These are phyloP conservation scores for Globisporangium paroecandrum DNA, from an alignment of 352 stramenopile genomes.

Conservation along the genomic window DNA sequence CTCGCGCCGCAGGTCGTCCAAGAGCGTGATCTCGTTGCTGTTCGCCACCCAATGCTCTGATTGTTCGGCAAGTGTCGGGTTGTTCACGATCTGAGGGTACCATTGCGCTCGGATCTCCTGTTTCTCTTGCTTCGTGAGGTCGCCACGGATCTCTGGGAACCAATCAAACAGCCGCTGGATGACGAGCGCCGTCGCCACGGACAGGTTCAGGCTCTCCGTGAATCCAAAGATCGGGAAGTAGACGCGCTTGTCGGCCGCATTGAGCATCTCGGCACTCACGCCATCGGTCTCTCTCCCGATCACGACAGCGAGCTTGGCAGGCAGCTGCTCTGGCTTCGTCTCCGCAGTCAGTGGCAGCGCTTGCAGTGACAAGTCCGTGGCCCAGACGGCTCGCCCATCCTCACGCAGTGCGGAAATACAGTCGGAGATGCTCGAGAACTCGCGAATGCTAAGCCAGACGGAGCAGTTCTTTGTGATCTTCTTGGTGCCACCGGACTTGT, in stretches of 20 bases:
- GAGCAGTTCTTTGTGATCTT: slow-evolving; percentile 80
- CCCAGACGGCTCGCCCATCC: slow-evolving; percentile 83
- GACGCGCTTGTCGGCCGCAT: slow-evolving; percentile 81
- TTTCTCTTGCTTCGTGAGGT: slow-evolving; percentile 45
- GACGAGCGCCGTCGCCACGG: slow-evolving; percentile 90
- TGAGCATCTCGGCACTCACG: slow-evolving; percentile 87
- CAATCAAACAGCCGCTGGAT: slow-evolving; percentile 84
- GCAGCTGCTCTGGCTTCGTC: slow-evolving; percentile 61
- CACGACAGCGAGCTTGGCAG: slow-evolving; percentile 87
- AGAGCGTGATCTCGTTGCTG: slow-evolving; percentile 34
- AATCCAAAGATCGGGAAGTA: slow-evolving; percentile 93
- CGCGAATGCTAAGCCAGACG: slow-evolving; percentile 82
- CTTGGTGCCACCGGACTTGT: slow-evolving; percentile 53
- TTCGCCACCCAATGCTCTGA: slow-evolving; percentile 46
- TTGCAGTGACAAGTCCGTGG: slow-evolving; percentile 85
- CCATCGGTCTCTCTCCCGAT: slow-evolving; percentile 93
- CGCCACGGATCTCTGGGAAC: slow-evolving; percentile 63
- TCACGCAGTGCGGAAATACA: slow-evolving; percentile 71
- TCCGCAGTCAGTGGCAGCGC: slow-evolving; percentile 40
- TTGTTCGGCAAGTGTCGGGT: slow-evolving; percentile 59
- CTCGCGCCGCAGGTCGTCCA: slow-evolving; percentile 55
- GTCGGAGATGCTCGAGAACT: slow-evolving; percentile 80
- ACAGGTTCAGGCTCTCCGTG: slow-evolving; percentile 93
- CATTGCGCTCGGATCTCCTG: slow-evolving; percentile 49
- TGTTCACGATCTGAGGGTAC: slow-evolving; percentile 62